A percentile compares a stretch with the other conserved stretches of the same genome.
Conservation (phyloP, 2,329 filamentous ascomycete species). For the Phialophora verrucosa region DNA sequence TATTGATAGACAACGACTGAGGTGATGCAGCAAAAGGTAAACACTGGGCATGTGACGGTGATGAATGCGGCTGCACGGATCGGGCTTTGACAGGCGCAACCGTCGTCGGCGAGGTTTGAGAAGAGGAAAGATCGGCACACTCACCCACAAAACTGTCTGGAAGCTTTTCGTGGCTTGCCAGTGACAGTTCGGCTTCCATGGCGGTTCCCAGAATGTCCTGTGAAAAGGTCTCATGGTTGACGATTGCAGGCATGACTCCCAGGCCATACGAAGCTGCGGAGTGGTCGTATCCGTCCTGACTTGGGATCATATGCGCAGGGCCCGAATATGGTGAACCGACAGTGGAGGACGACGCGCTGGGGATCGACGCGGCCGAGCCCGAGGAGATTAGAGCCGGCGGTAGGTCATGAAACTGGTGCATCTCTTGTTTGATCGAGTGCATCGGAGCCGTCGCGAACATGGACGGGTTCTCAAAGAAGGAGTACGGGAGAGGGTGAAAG, state of each 20-base stretch:
- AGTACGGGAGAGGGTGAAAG: constrained; percentile 35
- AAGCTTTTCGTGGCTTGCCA: constrained; percentile 51
- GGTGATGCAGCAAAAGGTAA: constrained; percentile 30
- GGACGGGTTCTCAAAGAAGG: constrained; percentile 33
- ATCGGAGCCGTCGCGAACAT: constrained; percentile 32
- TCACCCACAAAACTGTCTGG: constrained; percentile 54
- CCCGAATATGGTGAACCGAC: constrained; percentile 71
- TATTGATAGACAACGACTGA: constrained; percentile 27
- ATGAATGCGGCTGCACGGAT: constrained; percentile 34
- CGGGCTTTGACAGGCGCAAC: constrained; percentile 29
- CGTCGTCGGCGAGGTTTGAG: constrained; percentile 37
- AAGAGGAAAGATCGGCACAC: constrained; percentile 48
- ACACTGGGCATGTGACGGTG: constrained; percentile 15
- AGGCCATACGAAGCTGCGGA: constrained; percentile 55
- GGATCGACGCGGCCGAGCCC: constrained; percentile 64
- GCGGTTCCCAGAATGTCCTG: constrained; percentile 46
- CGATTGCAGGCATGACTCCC: constrained; percentile 67
- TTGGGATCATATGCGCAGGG: constrained; percentile 59
- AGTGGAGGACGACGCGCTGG: constrained; percentile 66
- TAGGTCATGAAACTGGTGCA: constrained; percentile 41
- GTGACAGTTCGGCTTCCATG: constrained; percentile 51
- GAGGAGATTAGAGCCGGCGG: constrained; percentile 66
- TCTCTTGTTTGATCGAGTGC: constrained; percentile 31
- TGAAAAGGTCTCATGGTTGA: constrained; percentile 61
- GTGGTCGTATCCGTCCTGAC: constrained; percentile 63